A percentile compares a stretch with the other conserved stretches of the same genome.
Evolutionary conservation across 1,284 basidiomycete species (phyloP).

Genomic region (Cutaneotrichosporon sp.): DNA sequence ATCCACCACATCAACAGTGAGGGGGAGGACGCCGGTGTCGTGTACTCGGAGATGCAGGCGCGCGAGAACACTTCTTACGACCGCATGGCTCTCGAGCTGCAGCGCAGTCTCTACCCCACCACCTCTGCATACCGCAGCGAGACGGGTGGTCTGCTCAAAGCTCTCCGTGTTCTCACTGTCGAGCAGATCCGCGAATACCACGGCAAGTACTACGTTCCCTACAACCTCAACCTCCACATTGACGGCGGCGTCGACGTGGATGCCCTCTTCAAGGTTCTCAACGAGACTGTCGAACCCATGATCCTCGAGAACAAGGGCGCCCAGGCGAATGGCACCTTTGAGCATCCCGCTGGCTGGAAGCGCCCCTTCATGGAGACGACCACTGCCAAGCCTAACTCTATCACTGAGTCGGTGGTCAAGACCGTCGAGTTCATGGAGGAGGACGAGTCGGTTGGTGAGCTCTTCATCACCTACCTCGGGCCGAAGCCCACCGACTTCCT

Average conservation of each 20-base stretch:
- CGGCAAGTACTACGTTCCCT: conserved; percentile 84
- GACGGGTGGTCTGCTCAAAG: conserved; percentile 94
- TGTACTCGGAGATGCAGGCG: conserved; percentile 98
- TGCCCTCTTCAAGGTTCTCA: conserved; percentile 66
- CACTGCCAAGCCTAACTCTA: conserved; percentile 64
- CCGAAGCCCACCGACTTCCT: conserved; percentile 72
- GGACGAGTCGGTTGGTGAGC: conserved; percentile 91
- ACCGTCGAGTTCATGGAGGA: conserved; percentile 94
- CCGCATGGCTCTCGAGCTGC: conserved; percentile 81
- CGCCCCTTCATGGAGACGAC: conserved; percentile 90
- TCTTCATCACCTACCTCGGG: conserved; percentile 77
- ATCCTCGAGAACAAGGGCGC: conserved; percentile 56
- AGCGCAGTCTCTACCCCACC: conserved; percentile 74
- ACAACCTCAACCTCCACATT: conserved; percentile 64
- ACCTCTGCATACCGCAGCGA: conserved; percentile 91
- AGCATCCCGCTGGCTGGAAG: conserved; percentile 74
- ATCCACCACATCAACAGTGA: conserved; percentile 89
- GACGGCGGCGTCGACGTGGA: conserved; percentile 57
- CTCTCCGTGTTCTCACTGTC: conserved; percentile 77
- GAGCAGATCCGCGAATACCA: conserved; percentile 94
- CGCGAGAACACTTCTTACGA: conserved; percentile 89
- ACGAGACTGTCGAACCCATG: conserved; percentile 75
- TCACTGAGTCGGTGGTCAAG: conserved; percentile 59
- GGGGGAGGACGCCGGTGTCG: conserved; percentile 92
- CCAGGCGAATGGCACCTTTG: neutral